A percentile compares a stretch with the other conserved stretches of the same genome.
Evolutionary conservation across 768 basidiomycete genomes (phyloP).

Genomic region (Melanogaster broomeanus): DNA sequence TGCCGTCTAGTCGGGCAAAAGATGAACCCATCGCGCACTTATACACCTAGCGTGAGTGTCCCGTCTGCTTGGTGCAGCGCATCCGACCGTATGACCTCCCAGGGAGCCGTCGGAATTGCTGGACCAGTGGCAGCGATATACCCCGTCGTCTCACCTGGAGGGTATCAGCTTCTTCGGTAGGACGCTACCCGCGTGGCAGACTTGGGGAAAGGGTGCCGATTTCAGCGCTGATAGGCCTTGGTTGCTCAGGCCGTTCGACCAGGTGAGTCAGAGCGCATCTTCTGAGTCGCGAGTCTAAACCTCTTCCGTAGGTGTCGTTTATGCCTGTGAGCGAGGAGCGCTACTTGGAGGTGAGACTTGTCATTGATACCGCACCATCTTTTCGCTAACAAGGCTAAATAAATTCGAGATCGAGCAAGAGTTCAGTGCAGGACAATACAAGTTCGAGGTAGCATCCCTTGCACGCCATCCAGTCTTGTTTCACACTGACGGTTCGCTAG

Average conservation of each 20-base stretch:
- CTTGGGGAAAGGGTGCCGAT: constrained; percentile 54
- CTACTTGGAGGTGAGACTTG: constrained; percentile 46
- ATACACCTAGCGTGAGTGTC: constrained; percentile 54
- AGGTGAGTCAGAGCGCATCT: constrained; percentile 32
- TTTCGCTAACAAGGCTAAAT: not conserved
- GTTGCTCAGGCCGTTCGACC: constrained; percentile 64
- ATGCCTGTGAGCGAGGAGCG: constrained; percentile 46
- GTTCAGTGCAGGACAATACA: constrained; percentile 55
- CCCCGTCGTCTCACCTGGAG: constrained; percentile 63
- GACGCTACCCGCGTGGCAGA: constrained; percentile 65
- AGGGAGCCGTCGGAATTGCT: constrained; percentile 74
- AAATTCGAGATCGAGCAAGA: constrained; percentile 44
- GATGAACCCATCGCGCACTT: constrained; percentile 73
- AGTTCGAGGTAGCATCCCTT: constrained; percentile 42
- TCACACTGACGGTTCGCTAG: constrained; percentile 28
- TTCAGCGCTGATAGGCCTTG: constrained; percentile 54
- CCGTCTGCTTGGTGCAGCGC: not conserved
- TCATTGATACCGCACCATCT: not conserved
- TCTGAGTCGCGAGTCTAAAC: not conserved
- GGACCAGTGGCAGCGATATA: constrained; percentile 68
- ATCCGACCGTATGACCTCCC: not conserved
- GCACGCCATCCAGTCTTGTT: not conserved
- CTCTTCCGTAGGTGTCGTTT: constrained; percentile 46
- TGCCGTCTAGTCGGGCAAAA: constrained; percentile 66
- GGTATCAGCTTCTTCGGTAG: constrained; percentile 66